Evolutionary conservation across 1,139 yeast genomes (phyloP), one percentile per base, ranked within the genome.

Genomic region (Trichomonascaceae sp.): DNA sequence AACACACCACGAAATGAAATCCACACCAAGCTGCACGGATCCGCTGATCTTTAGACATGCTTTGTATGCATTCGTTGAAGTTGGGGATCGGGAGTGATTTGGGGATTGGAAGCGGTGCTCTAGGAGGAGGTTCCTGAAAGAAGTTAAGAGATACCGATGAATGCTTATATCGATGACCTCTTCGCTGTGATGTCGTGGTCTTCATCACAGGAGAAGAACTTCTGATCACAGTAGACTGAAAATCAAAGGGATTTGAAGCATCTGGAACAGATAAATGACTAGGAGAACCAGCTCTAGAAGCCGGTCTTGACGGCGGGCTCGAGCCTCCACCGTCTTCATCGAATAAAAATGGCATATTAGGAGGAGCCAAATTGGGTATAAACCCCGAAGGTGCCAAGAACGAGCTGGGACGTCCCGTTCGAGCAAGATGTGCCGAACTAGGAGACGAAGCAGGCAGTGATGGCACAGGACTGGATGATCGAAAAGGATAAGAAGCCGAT

Each of bases 101-200:
- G 0, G 96, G 95, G 38, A 90, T 79, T 51, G 85, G 81, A 51
- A 82, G 72, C 1, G 90, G 84, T 12, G 86, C 84, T 46, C 83
- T 75, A 15, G 82, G 84, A 7, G 90, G 85, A 0, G 97, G 96
- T 65, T 91, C 98, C 66, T 88, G 96, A 69, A 93, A 93, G 67
- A 91, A 80, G 68, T 93, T 93, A 93, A 93, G 87, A 2, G 96
- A 87, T 5, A 93, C 96, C n/a, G 97, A 89, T 5, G 97, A 89
- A 64, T 93, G 98, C 68, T 93, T 93, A 67, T 93, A 93, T 63
- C 91, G 81, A 71, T 93, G 99, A 10, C 99, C 98, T 60, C 91
- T 84, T 73, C 98, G 82, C 64, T 88, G 95, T 53, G 62, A 63
- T 30, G 71, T 61, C 18, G 63, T 59, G 3, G 61, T 59, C 15